Conservation (phyloP, 2,329 filamentous ascomycete genomes). For the Metarhizium album region DNA sequence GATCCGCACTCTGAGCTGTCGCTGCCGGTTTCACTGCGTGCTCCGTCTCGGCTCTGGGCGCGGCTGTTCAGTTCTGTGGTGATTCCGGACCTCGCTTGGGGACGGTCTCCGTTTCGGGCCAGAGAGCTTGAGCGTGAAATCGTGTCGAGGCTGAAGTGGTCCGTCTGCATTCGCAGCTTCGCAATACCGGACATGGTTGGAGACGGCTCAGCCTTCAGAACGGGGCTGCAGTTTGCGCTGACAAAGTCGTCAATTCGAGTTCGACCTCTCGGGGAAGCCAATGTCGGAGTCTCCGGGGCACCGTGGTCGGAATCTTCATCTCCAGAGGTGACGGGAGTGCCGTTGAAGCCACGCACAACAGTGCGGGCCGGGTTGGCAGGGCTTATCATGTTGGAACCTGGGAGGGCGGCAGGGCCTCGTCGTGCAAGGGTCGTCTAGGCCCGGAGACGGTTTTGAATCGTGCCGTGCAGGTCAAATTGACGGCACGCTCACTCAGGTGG, state of each 20-base stretch:
- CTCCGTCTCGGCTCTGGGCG: slow-evolving; percentile 44
- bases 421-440: neutral
- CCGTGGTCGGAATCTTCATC: slow-evolving; percentile 48
- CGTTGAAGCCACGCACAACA: slow-evolving; percentile 46
- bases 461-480: neutral
- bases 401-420: neutral
- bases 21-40: slow-evolving; percentile 40
- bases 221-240: slow-evolving; percentile 53
- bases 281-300: slow-evolving; percentile 25
- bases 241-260: slow-evolving; percentile 43
- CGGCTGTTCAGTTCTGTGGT: slow-evolving; percentile 47
- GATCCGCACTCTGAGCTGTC: slow-evolving; percentile 54
- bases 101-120: slow-evolving; percentile 38
- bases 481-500: slow-evolving; percentile 27
- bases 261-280: slow-evolving; percentile 28
- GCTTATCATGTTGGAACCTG: slow-evolving; percentile 30
- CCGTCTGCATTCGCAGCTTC: slow-evolving; percentile 70
- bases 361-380: slow-evolving; percentile 38
- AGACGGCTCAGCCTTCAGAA: slow-evolving; percentile 40
- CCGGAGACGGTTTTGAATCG: neutral
- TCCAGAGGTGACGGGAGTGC: slow-evolving; percentile 42
- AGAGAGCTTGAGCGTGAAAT: slow-evolving; percentile 45
- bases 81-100: slow-evolving; percentile 19
- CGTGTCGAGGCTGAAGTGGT: slow-evolving; percentile 58
- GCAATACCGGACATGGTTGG: slow-evolving; percentile 63